Conservation (phyloP, 306 rosid genomes). For the Inga laurina region DNA sequence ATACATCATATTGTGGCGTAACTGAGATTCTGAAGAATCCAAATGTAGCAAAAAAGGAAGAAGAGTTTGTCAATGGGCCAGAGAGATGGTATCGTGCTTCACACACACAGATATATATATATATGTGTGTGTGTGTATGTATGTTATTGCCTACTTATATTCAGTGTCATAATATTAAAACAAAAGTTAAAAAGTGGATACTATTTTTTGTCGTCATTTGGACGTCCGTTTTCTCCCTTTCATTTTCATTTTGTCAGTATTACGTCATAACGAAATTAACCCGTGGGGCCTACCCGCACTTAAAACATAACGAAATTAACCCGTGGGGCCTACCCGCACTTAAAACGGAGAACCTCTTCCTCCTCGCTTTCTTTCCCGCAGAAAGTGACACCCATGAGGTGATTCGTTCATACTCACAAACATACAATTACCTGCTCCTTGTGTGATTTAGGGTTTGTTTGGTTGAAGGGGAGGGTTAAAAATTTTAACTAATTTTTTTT, state of each 20-base stretch:
- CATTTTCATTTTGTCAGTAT: not conserved
- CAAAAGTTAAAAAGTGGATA: slow-evolving; percentile 12
- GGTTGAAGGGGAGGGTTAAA: too few relatives aligned
- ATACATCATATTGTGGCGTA: not conserved
- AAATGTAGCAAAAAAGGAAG: not conserved
- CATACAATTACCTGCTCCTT: slow-evolving; percentile 12
- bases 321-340: not conserved
- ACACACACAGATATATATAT: too few relatives aligned
- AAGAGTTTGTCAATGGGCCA: not conserved
- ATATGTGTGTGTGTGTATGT: too few relatives aligned
- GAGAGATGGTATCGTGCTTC: not conserved
- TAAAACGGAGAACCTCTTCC: slow-evolving; percentile 13
- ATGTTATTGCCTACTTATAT: not conserved
- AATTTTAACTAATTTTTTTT: too few relatives aligned
- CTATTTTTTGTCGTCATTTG: slow-evolving; percentile 18
- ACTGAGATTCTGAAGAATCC: slow-evolving; percentile 2
- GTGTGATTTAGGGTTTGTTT: not conserved
- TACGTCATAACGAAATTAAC: not conserved
- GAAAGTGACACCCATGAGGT: slow-evolving; percentile 30
- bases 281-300: not conserved
- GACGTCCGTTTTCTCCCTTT: not conserved
- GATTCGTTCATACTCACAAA: not conserved
- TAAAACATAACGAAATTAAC: not conserved
- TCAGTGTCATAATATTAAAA: not conserved
- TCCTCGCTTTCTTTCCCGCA: not conserved